phyloP scores from a whole-genome alignment of 78 protist genomes.

The Dictyostelium citrinum region DNA sequence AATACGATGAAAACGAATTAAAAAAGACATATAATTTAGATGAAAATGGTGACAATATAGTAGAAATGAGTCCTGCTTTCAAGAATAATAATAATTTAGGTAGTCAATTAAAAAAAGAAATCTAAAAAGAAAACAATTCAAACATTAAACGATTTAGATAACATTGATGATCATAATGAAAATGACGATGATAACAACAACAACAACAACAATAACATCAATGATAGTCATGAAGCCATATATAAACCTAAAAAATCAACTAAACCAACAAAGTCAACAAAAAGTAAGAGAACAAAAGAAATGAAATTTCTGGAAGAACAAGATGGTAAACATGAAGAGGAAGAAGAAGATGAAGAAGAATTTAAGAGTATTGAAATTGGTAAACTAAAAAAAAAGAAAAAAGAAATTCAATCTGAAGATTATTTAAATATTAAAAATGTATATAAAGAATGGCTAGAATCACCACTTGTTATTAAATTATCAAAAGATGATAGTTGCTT shows the following conservation, averaged over 20 bases:
- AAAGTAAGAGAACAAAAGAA: background rate
- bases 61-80: constrained; percentile 10
- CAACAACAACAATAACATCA: background rate
- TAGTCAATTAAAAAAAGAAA: background rate
- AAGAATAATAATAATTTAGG: background rate
- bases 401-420: background rate
- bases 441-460: background rate
- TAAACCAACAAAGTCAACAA: background rate
- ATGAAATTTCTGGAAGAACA: too few relatives aligned
- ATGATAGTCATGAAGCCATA: background rate
- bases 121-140: background rate
- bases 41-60: constrained; percentile 41
- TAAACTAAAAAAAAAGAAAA: constrained; percentile 1
- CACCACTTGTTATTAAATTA: background rate
- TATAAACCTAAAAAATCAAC: background rate
- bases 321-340: background rate
- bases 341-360: background rate
- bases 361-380: background rate
- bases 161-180: background rate
- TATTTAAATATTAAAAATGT: background rate
- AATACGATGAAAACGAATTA: background rate
- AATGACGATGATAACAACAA: background rate
- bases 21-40: background rate
- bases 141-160: background rate
- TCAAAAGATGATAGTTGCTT: background rate